Percentiles rank a stretch among this genome's conserved stretches.
phyloP scores from a whole-genome alignment of 441 rosid genomes.

The Aleurites moluccanus region DNA sequence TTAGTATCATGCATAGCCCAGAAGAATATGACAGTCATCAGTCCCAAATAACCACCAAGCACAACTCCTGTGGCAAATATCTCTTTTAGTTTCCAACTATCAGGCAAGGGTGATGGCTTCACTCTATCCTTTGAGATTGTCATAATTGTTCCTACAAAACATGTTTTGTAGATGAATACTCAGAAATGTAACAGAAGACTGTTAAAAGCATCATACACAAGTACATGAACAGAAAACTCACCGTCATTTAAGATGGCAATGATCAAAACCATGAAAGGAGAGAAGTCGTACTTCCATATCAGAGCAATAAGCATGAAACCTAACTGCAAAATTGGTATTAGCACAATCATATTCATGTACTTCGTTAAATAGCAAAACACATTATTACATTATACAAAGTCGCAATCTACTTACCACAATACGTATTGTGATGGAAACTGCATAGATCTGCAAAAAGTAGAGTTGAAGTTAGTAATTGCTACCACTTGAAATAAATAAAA shows the following conservation, averaged over 20 bases:
- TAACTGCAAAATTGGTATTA: conserved; percentile 47
- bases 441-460: conserved; percentile 62
- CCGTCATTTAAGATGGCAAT: conserved; percentile 96
- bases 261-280: conserved; percentile 96
- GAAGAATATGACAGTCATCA: conserved; percentile 81
- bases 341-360: neutral
- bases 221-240: conserved; percentile 30
- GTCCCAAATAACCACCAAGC: conserved; percentile 78
- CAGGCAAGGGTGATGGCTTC: conserved; percentile 88
- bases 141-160: conserved; percentile 68
- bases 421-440: conserved; percentile 95
- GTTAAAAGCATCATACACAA: neutral
- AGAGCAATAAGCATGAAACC: conserved; percentile 92
- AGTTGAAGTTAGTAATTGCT: neutral
- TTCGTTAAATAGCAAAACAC: neutral
- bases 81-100: conserved; percentile 89
- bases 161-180: neutral
- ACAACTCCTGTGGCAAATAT: conserved; percentile 83
- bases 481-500: neutral
- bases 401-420: conserved; percentile 67
- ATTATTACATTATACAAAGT: neutral
- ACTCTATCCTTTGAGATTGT: conserved; percentile 92
- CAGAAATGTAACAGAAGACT: neutral
- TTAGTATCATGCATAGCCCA: conserved; percentile 66
- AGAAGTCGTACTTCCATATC: conserved; percentile 91